These are phyloP conservation scores for Arachis hypogaea DNA, from an alignment of 306 rosid genomes.

Conservation along the genomic window DNA sequence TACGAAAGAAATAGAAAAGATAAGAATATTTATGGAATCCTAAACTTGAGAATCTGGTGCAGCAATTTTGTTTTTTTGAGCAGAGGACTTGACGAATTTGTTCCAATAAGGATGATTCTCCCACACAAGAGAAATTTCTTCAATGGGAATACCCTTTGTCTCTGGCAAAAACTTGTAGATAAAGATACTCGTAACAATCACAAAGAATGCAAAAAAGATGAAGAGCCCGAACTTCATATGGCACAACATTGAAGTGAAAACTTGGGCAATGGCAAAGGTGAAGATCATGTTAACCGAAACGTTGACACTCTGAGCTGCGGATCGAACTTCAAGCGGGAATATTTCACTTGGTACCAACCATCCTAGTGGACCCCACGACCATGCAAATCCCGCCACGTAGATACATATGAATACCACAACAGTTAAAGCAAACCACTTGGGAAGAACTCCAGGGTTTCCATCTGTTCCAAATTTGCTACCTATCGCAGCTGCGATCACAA, in stretches of 20 bases:
- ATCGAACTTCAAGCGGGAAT: constrained; percentile 50
- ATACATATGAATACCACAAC: constrained; percentile 44
- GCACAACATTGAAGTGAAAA: constrained; percentile 56
- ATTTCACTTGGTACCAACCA: constrained; percentile 70
- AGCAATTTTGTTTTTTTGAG: background rate
- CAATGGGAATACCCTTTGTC: constrained; percentile 55
- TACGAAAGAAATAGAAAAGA: too few species aligned
- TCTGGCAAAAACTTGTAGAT: constrained; percentile 48
- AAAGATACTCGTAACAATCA: constrained; percentile 42
- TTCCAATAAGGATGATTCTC: constrained; percentile 48
- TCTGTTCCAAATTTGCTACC: constrained; percentile 43
- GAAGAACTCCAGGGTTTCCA: constrained; percentile 51
- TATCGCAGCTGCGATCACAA: constrained; percentile 38
- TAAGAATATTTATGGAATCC: background rate
- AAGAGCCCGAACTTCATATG: constrained; percentile 56
- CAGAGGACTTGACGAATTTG: constrained; percentile 16
- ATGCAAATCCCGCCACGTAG: constrained; percentile 56
- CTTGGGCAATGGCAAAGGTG: constrained; percentile 53
- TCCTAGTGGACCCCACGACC: constrained; percentile 72
- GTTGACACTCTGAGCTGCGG: constrained; percentile 52
- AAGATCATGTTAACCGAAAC: constrained; percentile 58
- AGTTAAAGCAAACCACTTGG: constrained; percentile 27
- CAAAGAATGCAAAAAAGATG: constrained; percentile 51
- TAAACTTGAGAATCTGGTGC: background rate
- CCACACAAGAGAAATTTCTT: constrained; percentile 55